A percentile compares a stretch with the other conserved stretches of the same genome.
phyloP scores from a whole-genome alignment of 495 filamentous ascomycete genomes.

The Trypethelium eluteriae region DNA sequence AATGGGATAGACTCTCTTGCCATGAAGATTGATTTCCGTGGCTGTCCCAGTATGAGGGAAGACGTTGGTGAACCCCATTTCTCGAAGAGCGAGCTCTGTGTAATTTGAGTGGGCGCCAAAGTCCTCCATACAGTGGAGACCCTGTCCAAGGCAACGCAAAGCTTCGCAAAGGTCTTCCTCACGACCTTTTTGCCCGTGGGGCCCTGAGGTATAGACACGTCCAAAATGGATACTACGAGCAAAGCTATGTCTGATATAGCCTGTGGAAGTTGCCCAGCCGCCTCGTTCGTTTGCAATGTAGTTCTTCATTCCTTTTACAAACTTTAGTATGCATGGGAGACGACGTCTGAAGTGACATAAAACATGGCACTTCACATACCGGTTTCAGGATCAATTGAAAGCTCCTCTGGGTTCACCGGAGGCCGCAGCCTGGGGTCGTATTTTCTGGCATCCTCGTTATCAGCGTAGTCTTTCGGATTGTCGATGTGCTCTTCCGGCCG shows the following conservation, averaged over 20 bases:
- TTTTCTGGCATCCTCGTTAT: slow-evolving; percentile 74
- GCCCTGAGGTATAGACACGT: slow-evolving; percentile 70
- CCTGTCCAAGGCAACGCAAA: slow-evolving; percentile 79
- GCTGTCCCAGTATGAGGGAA: slow-evolving; percentile 77
- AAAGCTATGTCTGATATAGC: slow-evolving; percentile 81
- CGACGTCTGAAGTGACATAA: too few relatives aligned
- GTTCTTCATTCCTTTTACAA: slow-evolving; percentile 72
- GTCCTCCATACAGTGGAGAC: slow-evolving; percentile 88
- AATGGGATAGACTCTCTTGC: slow-evolving; percentile 72
- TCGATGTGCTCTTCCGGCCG: slow-evolving; percentile 83
- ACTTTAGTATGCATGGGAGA: not conserved
- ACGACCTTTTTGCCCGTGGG: slow-evolving; percentile 50
- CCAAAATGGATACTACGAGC: slow-evolving; percentile 82
- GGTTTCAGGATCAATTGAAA: slow-evolving; percentile 73
- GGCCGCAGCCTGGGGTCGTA: slow-evolving; percentile 77
- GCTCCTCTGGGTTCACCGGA: slow-evolving; percentile 64
- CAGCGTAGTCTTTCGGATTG: slow-evolving; percentile 86
- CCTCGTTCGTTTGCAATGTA: slow-evolving; percentile 91
- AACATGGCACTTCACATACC: slow-evolving; percentile 28
- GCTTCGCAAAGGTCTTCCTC: slow-evolving; percentile 88
- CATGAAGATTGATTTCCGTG: slow-evolving; percentile 65
- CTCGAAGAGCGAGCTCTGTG: slow-evolving; percentile 75
- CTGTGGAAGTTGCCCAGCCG: slow-evolving; percentile 78
- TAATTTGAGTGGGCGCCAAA: slow-evolving; percentile 96
- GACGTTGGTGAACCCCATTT: slow-evolving; percentile 72